A percentile compares a stretch with the other conserved stretches of the same genome.
Evolutionary conservation across 2,329 filamentous ascomycete species (phyloP).

Genomic region (Fusarium tjaetaba): DNA sequence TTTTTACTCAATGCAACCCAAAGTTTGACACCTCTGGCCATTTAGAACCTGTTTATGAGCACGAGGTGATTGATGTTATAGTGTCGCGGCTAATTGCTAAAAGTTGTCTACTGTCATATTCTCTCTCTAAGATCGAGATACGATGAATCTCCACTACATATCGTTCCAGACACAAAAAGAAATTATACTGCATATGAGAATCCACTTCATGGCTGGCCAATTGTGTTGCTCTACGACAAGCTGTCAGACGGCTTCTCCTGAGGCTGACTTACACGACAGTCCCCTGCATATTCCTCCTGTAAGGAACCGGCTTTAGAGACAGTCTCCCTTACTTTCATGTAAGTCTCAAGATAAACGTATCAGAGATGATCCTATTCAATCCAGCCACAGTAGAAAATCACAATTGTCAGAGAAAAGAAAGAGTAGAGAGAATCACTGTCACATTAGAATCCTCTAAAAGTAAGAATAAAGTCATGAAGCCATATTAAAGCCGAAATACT

Average conservation of each 20-base stretch:
- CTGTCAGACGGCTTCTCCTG: not conserved
- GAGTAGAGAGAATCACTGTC: not conserved
- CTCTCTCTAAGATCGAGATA: not conserved
- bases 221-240: not conserved
- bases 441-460: not conserved
- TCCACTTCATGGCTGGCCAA: not conserved
- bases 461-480: constrained; percentile 23
- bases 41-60: not conserved
- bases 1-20: not conserved
- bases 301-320: not conserved
- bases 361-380: no score
- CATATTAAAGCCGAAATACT: constrained; percentile 39
- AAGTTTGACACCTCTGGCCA: not conserved
- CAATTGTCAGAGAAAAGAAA: not conserved
- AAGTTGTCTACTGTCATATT: not conserved
- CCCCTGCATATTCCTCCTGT: not conserved
- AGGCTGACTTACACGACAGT: not conserved
- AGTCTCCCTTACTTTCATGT: not conserved
- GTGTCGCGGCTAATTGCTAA: not conserved
- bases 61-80: not conserved
- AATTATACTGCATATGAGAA: not conserved
- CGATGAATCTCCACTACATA: not conserved
- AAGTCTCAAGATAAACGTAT: not conserved
- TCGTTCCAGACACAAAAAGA: not conserved
- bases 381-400: not conserved